Conservation (phyloP, 805 yeast species). For the Metschnikowia cubensis region DNA sequence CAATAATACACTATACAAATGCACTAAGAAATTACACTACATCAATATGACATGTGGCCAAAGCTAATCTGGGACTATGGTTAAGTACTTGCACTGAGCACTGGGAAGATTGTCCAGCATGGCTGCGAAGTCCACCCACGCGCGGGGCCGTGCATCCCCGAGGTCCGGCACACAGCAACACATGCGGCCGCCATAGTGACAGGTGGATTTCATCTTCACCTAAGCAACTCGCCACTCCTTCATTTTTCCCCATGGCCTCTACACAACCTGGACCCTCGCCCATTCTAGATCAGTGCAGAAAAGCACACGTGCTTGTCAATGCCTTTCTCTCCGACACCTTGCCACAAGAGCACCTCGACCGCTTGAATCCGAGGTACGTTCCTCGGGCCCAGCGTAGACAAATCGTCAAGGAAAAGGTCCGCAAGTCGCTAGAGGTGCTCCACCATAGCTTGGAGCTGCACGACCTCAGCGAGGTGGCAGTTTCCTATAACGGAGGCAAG, state of each 20-base stretch:
- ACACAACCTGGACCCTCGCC: not conserved
- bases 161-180: not conserved
- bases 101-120: too few species aligned
- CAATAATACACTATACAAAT: too few species aligned
- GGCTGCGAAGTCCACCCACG: not conserved
- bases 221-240: not conserved
- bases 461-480: slow-evolving; percentile 53
- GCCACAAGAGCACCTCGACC: slow-evolving; percentile 24
- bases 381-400: slow-evolving; percentile 21
- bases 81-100: too few species aligned
- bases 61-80: too few species aligned
- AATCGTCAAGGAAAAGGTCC: slow-evolving; percentile 26
- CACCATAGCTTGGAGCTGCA: slow-evolving; percentile 27
- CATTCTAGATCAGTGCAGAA: slow-evolving; percentile 24
- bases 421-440: slow-evolving; percentile 26
- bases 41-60: too few species aligned
- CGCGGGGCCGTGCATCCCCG: not conserved
- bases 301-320: slow-evolving; percentile 30
- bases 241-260: not conserved
- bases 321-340: slow-evolving; percentile 28
- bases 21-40: too few species aligned
- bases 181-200: not conserved
- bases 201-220: not conserved
- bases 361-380: slow-evolving; percentile 17
- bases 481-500: slow-evolving; percentile 94